Evolutionary conservation across 2,329 filamentous ascomycete genomes (phyloP), one percentile per base, ranked within the genome.

Genomic region (Cytospora mali): DNA sequence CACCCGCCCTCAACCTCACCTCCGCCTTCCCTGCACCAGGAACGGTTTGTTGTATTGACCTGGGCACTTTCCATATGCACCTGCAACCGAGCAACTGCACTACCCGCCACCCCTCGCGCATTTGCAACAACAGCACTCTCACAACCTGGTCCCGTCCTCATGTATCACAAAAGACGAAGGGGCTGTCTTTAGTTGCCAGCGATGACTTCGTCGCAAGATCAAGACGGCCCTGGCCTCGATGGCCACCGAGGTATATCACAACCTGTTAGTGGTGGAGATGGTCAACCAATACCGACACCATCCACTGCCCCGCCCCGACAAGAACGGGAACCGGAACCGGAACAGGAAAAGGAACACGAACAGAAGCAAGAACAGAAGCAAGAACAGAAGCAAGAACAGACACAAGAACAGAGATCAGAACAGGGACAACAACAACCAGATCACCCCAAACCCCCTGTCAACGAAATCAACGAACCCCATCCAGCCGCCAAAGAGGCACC

Each of bases 131-230:
- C 28, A 27, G 42, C 58, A n/a, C 27, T 25, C 27, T 25, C 50
- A 49, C 29, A 23, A 46, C 48, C 61, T 31, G 9, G 11, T 42
- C 49, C 46, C 33, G 46, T 42, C 56, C 61, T 52, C 53, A 58
- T 56, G 54, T 53, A 58, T 58, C 31, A 55, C 53, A 48, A 31
- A 46, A 54, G 31, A 59, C 61, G 61, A 39, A 50, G 55, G 56
- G 58, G 61, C 55, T 59, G 55, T 53, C 55, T n/a, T 27, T 62
- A 55, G 59, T 27, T 52, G 46, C 50, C 55, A 54, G 61, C 63
- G 55, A 65, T 65, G 63, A 62, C 61, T 60, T 65, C 63, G 61
- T 60, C 63, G 46, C 51, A 60, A 39, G 35, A 62, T 52, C 51
- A 60, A 31, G 55, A 60, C 31, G 63, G 61, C 63, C 55, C 60